Percentiles rank a stretch among this genome's conserved stretches.
Evolutionary conservation across 208 protist genomes (phyloP).

Genomic region (Crithidia acanthocephali): DNA sequence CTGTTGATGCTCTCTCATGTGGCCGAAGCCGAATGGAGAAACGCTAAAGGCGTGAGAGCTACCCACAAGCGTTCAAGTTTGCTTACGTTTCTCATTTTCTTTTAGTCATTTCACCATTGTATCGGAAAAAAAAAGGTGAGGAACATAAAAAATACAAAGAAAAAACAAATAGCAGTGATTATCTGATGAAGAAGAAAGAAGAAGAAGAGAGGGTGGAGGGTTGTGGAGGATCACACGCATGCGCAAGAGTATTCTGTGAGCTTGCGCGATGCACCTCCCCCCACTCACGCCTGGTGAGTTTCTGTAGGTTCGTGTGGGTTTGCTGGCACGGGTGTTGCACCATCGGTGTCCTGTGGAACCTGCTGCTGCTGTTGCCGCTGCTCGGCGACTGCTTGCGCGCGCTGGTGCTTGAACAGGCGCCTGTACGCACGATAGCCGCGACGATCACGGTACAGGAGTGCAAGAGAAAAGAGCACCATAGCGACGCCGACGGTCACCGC

Average conservation of each 20-base stretch:
- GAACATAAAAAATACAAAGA: neutral
- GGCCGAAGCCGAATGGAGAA: too few relatives aligned
- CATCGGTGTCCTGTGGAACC: neutral
- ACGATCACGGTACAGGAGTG: slow-evolving; percentile 15
- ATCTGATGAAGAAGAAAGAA: slow-evolving; percentile 10
- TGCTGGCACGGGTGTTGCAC: neutral
- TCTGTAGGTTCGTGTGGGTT: neutral
- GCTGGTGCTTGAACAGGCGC: neutral
- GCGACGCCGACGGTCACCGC: neutral
- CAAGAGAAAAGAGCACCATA: slow-evolving; percentile 11
- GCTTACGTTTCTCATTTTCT: too few relatives aligned
- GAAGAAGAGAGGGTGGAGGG: neutral
- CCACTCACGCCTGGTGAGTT: neutral
- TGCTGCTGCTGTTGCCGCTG: slow-evolving; percentile 2
- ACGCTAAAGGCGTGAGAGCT: too few relatives aligned
- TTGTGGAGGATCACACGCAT: too few relatives aligned
- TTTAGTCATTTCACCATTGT: too few relatives aligned
- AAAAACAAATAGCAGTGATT: neutral
- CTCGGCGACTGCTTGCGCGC: neutral
- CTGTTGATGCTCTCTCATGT: too few relatives aligned
- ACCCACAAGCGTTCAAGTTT: too few relatives aligned
- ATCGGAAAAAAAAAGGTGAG: too few relatives aligned
- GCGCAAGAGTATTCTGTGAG: too few relatives aligned
- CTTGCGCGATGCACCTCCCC: neutral
- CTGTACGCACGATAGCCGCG: slow-evolving; percentile 18